Evolutionary conservation across 257 asterid species (phyloP), one percentile per base, ranked within the genome.

Genomic region (Lavandula angustifolia): DNA sequence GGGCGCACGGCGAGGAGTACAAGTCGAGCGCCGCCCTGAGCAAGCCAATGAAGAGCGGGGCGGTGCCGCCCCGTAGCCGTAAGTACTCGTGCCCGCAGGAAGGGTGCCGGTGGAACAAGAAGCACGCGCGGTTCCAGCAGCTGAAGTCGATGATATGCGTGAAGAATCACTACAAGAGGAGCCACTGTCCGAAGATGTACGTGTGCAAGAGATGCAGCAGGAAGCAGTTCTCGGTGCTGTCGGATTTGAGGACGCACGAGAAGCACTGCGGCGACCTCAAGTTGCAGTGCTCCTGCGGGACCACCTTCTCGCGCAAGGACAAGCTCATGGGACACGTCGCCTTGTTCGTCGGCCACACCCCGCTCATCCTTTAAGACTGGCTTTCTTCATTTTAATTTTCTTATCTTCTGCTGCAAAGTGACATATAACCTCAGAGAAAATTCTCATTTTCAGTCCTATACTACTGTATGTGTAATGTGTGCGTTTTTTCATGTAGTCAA

Each of bases 171-270:
- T 89, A 82, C 82, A 84, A 74, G 76, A 76, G 96, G 27, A 86
- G 86, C 84, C 96, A 89, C 54, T 89, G 96, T 41, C 95, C 96
- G 0, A 89, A 89, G 78, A 81, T 86, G 88, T 89, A 86, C 54
- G 80, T 82, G 10, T 86, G 96, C 84, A 86, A 84, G 55, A 51
- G 88, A 9, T 89, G 95, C 69, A 79, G 53, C 27, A 63, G 61
- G 70, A 89, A 89, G 76, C 81, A 79, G 5, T 89, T 84, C 81
- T 84, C 96, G 0, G 95, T 89, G 62, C 50, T 89, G 10, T 84
- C 96, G 47, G 96, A 89, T 72, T 47, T 89, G 51, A 57, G 87
- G 71, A 86, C 94, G 1, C 96, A 89, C 53, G 92, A 84, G 78
- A 89, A 89, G 86, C 96, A 89, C 68, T 89, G 96, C 31, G 94